Percentiles rank a stretch among this genome's conserved stretches.
These are phyloP conservation scores for Geranium incanum DNA, from an alignment of 441 rosid species.

Conservation along the genomic window DNA sequence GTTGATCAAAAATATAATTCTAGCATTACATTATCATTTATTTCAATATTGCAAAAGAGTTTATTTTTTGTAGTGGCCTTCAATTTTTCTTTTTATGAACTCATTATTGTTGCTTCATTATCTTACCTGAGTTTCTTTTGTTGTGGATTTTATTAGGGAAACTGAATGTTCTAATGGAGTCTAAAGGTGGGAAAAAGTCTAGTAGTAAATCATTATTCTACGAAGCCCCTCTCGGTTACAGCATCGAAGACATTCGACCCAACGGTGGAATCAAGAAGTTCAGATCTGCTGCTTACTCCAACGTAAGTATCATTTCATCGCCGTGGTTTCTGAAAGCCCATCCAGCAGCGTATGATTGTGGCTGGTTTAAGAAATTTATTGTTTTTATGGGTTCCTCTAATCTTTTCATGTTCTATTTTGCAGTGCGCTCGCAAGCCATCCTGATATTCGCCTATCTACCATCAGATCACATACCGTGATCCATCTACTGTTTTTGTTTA, in stretches of 20 bases:
- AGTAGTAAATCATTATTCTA: conserved; percentile 50
- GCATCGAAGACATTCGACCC: conserved; percentile 88
- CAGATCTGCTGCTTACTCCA: conserved; percentile 89
- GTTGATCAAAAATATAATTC: no score
- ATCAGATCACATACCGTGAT: conserved; percentile 42
- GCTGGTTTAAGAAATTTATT: not conserved
- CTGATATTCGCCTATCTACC: conserved; percentile 38
- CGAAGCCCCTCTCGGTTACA: conserved; percentile 89
- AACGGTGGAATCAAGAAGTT: conserved; percentile 85
- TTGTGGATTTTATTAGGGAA: conserved; percentile 19
- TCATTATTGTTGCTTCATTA: not conserved
- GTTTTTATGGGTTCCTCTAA: not conserved
- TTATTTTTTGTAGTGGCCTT: no score
- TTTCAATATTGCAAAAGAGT: no score
- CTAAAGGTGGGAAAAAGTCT: conserved; percentile 76
- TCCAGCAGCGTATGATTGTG: not conserved
- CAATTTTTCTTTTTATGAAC: not conserved
- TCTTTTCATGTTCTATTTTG: conserved; percentile 20
- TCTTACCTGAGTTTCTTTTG: not conserved
- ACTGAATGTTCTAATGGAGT: conserved; percentile 78
- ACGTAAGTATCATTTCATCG: conserved; percentile 36
- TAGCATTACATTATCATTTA: no score
- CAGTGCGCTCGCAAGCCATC: conserved; percentile 88
- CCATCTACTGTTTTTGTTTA: conserved; percentile 14
- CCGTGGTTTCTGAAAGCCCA: not conserved